Evolutionary conservation across 768 basidiomycete genomes (phyloP).

Genomic region (Amanita polypyramis): DNA sequence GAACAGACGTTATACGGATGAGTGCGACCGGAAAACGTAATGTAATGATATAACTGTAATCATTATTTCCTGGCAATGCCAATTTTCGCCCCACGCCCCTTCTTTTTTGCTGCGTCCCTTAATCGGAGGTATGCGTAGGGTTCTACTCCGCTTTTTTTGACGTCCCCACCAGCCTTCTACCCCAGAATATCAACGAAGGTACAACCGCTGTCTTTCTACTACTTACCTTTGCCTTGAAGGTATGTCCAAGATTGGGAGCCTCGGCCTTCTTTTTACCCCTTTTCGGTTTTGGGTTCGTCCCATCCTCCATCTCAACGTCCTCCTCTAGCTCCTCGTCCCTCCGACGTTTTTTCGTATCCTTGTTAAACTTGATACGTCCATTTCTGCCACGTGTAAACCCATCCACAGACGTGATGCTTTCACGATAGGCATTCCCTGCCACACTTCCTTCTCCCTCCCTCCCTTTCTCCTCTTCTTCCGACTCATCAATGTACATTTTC

Average conservation of each 20-base stretch:
- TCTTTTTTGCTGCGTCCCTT: conserved; percentile 70
- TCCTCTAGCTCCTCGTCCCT: conserved; percentile 44
- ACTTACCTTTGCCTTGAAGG: conserved; percentile 93
- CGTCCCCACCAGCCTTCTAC: conserved; percentile 90
- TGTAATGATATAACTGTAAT: conserved; percentile 12
- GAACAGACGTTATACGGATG: conserved; percentile 67
- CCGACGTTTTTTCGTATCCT: conserved; percentile 90
- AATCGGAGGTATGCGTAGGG: conserved; percentile 90
- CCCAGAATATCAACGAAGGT: conserved; percentile 10
- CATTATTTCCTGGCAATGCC: conserved; percentile 58
- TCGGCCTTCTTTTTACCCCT: conserved; percentile 45
- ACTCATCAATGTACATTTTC: conserved; percentile 67
- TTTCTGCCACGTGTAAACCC: conserved; percentile 80
- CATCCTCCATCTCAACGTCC: conserved; percentile 74
- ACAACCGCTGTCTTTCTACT: conserved; percentile 1
- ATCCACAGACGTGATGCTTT: conserved; percentile 75
- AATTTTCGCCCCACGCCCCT: conserved; percentile 27
- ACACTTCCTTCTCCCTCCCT: conserved; percentile 36
- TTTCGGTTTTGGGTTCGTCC: conserved; percentile 34
- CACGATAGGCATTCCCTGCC: conserved; percentile 73
- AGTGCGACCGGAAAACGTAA: conserved; percentile 4
- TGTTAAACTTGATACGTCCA: conserved; percentile 91
- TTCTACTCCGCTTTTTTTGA: conserved; percentile 79
- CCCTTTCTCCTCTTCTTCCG: conserved; percentile 35
- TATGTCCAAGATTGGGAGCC: conserved; percentile 49